These are phyloP conservation scores for Suhomyces kilbournensis DNA, from an alignment of 805 yeast species.

Conservation along the genomic window DNA sequence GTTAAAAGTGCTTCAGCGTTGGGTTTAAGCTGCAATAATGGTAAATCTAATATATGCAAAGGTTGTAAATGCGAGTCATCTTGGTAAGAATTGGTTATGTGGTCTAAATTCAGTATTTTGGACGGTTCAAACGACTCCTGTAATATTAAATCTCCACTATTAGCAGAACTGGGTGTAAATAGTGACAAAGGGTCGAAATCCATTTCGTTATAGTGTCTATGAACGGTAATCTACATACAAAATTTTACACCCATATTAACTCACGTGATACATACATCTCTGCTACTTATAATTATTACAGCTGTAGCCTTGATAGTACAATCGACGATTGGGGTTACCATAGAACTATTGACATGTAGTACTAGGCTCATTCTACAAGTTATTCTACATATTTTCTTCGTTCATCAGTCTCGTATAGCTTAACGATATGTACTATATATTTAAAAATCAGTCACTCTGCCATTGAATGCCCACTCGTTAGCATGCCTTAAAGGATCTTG, in stretches of 20 bases:
- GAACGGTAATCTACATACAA: background rate
- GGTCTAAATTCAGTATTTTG: background rate
- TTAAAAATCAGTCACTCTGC: conserved; percentile 91
- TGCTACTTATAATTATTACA: background rate
- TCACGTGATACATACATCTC: background rate
- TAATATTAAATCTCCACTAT: background rate
- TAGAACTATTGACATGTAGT: too few species aligned
- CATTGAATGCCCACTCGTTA: conserved; percentile 87
- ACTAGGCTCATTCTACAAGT: too few species aligned
- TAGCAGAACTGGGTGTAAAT: conserved; percentile 26
- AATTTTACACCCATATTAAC: background rate
- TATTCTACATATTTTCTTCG: too few species aligned
- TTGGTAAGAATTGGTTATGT: background rate
- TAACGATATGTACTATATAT: background rate
- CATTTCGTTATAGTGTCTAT: conserved; percentile 15
- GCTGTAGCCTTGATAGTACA: background rate
- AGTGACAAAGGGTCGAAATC: conserved; percentile 43
- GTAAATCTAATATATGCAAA: conserved; percentile 59
- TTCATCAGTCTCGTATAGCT: background rate
- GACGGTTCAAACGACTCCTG: background rate
- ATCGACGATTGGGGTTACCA: background rate
- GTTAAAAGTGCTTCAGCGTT: conserved; percentile 44
- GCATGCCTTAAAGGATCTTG: conserved; percentile 92
- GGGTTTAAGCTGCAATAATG: conserved; percentile 45
- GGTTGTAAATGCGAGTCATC: conserved; percentile 27